Evolutionary conservation across 352 stramenopile species (phyloP).

Genomic region (Phytophthora sp.): DNA sequence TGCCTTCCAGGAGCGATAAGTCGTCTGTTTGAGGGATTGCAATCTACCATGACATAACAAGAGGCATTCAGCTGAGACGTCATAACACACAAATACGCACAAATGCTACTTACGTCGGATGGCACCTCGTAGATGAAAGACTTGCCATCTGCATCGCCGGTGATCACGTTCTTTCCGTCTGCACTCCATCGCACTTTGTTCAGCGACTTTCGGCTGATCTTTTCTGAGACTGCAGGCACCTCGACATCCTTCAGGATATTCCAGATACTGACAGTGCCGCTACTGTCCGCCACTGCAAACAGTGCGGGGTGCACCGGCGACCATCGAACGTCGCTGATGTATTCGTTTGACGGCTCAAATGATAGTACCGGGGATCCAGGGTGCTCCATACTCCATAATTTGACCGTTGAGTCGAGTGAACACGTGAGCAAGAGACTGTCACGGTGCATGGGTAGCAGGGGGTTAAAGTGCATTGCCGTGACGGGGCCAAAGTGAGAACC

Average conservation of each 20-base stretch:
- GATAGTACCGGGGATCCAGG: constrained; percentile 72
- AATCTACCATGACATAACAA: constrained; percentile 47
- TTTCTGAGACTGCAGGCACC: constrained; percentile 64
- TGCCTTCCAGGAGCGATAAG: constrained; percentile 61
- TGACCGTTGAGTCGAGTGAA: constrained; percentile 88
- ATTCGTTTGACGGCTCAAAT: constrained; percentile 89
- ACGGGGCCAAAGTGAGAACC: constrained; percentile 84
- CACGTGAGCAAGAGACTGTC: constrained; percentile 84
- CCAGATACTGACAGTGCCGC: constrained; percentile 78
- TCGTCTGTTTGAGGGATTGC: constrained; percentile 70
- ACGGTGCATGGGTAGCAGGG: constrained; percentile 66
- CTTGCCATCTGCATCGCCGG: constrained; percentile 77
- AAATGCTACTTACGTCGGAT: constrained; percentile 56
- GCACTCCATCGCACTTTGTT: constrained; percentile 87
- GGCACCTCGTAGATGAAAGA: constrained; percentile 84
- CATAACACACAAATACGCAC: constrained; percentile 3
- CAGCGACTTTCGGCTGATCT: constrained; percentile 75
- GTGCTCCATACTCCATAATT: constrained; percentile 87
- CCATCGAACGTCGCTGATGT: constrained; percentile 90
- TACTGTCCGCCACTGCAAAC: constrained; percentile 85
- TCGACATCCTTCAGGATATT: constrained; percentile 89
- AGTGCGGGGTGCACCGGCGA: constrained; percentile 78
- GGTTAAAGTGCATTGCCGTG: constrained; percentile 88
- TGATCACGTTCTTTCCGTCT: constrained; percentile 81
- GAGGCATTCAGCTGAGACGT: constrained; percentile 1